These are phyloP conservation scores for Endothia cerciana DNA, from an alignment of 2,329 filamentous ascomycete genomes.

Conservation along the genomic window DNA sequence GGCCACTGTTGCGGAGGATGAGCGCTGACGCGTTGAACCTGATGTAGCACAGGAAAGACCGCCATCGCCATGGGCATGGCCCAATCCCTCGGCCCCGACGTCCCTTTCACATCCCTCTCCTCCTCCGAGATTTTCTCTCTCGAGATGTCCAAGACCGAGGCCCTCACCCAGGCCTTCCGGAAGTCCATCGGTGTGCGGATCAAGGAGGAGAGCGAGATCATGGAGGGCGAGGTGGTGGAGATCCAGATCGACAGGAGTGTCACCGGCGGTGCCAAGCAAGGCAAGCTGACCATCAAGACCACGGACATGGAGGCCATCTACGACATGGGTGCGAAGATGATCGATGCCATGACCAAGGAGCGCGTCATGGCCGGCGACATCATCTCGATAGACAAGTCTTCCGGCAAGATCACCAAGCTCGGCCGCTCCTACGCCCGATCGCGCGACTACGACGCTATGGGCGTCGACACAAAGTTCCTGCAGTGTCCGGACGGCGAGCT, in stretches of 20 bases:
- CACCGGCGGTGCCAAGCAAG: conserved; percentile 95
- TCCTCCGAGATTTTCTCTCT: conserved; percentile 98
- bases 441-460: conserved; percentile 98
- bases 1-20: not conserved
- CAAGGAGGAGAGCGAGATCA: conserved; percentile 98
- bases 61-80: conserved; percentile 99
- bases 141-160: conserved; percentile 99
- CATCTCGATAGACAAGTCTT: conserved; percentile 98
- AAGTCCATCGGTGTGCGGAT: conserved; percentile 98
- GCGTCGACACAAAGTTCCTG: conserved; percentile 95
- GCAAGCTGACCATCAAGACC: conserved; percentile 98
- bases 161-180: conserved; percentile 96
- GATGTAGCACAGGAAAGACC: conserved; percentile 86
- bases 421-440: conserved; percentile 93
- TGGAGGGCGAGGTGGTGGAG: conserved; percentile 98
- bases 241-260: conserved; percentile 98
- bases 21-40: conserved; percentile 8
- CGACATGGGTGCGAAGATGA: conserved; percentile 99
- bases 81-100: conserved; percentile 89
- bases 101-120: conserved; percentile 94
- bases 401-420: conserved; percentile 96
- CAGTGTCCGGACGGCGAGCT: conserved; percentile 97
- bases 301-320: conserved; percentile 99
- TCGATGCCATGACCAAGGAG: conserved; percentile 99
- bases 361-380: conserved; percentile 98